Evolutionary conservation across 2,329 filamentous ascomycete species (phyloP).

Genomic region (Aspergillus terreus): DNA sequence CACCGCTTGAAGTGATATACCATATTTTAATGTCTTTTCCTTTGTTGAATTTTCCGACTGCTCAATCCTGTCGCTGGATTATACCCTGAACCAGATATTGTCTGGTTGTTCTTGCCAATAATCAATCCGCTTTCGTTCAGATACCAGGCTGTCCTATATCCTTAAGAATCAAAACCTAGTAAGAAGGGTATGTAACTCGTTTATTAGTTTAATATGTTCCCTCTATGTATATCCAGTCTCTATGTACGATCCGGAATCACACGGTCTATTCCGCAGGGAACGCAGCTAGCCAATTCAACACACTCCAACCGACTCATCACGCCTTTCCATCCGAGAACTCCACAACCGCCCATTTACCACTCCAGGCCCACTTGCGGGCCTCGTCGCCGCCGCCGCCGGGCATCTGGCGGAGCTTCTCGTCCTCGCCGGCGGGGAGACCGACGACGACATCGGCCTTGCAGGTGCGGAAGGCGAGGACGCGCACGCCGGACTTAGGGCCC

Average conservation of each 20-base stretch:
- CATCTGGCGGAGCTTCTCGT: conserved; percentile 69
- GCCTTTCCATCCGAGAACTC: conserved; percentile 71
- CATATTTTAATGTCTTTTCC: neutral
- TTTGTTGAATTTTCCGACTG: conserved; percentile 1
- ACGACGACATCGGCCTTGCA: conserved; percentile 97
- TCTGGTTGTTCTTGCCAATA: neutral
- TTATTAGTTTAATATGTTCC: too few relatives aligned
- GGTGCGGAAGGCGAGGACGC: conserved; percentile 81
- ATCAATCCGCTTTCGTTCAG: neutral
- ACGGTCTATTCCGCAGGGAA: too few relatives aligned
- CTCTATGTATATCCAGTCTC: neutral
- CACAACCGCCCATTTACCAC: conserved; percentile 94
- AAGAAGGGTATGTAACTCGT: neutral
- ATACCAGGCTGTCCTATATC: neutral
- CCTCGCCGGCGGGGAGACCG: conserved; percentile 73
- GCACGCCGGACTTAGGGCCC: conserved; percentile 75
- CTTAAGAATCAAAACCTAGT: neutral
- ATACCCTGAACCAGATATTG: conserved; percentile 3
- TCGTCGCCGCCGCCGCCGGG: conserved; percentile 68
- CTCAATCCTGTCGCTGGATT: neutral
- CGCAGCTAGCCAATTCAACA: too few relatives aligned
- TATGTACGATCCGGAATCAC: neutral
- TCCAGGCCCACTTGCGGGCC: conserved; percentile 87
- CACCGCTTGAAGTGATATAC: neutral
- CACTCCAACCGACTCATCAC: neutral